phyloP scores from a whole-genome alignment of 805 yeast genomes.

The Cyberlindnera japonica region DNA sequence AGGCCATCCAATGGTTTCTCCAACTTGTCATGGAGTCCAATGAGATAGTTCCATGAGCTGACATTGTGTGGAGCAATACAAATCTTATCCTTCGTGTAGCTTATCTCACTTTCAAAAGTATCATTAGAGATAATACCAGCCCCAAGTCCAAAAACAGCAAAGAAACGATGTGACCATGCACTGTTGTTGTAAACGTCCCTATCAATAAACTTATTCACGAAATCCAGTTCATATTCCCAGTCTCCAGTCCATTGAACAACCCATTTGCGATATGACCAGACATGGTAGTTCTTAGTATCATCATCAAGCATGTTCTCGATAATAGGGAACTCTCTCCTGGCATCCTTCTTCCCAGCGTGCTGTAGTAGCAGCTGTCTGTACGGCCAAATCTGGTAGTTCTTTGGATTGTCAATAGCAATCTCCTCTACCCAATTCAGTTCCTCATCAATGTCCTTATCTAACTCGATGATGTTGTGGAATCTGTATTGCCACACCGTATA shows the following conservation, averaged over 20 bases:
- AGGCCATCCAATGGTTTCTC: constrained; percentile 34
- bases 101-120: constrained; percentile 45
- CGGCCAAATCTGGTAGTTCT: constrained; percentile 97
- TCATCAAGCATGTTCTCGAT: constrained; percentile 64
- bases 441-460: constrained; percentile 36
- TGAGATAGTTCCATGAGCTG: constrained; percentile 80
- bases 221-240: constrained; percentile 48
- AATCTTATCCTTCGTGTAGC: constrained; percentile 48
- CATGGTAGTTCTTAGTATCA: constrained; percentile 91
- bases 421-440: constrained; percentile 81
- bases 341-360: constrained; percentile 31
- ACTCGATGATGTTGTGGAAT: constrained; percentile 42
- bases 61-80: constrained; percentile 71
- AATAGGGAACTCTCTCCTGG: constrained; percentile 61
- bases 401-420: constrained; percentile 71
- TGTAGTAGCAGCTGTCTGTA: constrained; percentile 69
- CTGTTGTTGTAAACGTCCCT: constrained; percentile 83
- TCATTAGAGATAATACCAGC: constrained; percentile 13
- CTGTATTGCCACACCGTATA: constrained; percentile 86
- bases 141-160: constrained; percentile 36
- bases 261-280: constrained; percentile 94
- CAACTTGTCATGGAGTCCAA: constrained; percentile 46
- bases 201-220: constrained; percentile 44
- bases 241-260: constrained; percentile 53
- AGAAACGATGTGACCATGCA: constrained; percentile 88